Percentiles rank a stretch among this genome's conserved stretches.
Conservation (phyloP, 768 basidiomycete species). For the Boletus insuetus region DNA sequence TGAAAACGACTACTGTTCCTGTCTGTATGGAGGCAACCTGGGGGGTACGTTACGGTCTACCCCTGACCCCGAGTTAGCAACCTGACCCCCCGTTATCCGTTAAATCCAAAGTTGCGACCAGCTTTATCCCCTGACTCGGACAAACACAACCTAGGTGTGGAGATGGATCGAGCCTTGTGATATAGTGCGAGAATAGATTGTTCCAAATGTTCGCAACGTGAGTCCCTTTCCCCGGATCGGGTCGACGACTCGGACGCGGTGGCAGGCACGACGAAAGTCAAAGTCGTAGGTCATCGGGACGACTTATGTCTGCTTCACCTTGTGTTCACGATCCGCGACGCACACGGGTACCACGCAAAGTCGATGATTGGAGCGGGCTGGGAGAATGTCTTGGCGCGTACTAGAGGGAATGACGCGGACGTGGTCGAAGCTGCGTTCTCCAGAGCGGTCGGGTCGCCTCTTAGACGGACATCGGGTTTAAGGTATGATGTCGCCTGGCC, state of each 20-base stretch:
- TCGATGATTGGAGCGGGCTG: slow-evolving; percentile 78
- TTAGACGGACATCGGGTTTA: too few species aligned
- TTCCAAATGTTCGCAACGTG: slow-evolving; percentile 57
- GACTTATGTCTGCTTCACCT: slow-evolving; percentile 17
- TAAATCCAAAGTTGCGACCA: background rate
- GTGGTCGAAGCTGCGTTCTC: background rate
- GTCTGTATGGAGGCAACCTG: too few species aligned
- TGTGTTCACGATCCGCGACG: slow-evolving; percentile 40
- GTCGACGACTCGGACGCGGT: background rate
- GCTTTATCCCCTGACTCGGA: background rate
- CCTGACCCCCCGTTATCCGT: too few species aligned
- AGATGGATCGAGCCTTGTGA: slow-evolving; percentile 67
- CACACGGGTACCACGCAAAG: slow-evolving; percentile 82
- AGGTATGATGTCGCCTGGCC: too few species aligned
- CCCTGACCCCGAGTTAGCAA: too few species aligned
- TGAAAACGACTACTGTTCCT: too few species aligned
- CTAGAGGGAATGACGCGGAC: background rate
- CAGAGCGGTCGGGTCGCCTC: too few species aligned
- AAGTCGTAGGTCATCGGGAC: background rate
- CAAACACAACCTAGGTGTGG: slow-evolving; percentile 52
- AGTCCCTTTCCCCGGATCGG: background rate
- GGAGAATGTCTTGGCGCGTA: slow-evolving; percentile 29
- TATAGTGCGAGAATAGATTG: slow-evolving; percentile 68
- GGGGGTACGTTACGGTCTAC: too few species aligned
- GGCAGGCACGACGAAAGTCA: background rate